Base-by-base conservation (phyloP, 2,329 filamentous ascomycete genomes). In the Epichloe amarillans region DNA sequence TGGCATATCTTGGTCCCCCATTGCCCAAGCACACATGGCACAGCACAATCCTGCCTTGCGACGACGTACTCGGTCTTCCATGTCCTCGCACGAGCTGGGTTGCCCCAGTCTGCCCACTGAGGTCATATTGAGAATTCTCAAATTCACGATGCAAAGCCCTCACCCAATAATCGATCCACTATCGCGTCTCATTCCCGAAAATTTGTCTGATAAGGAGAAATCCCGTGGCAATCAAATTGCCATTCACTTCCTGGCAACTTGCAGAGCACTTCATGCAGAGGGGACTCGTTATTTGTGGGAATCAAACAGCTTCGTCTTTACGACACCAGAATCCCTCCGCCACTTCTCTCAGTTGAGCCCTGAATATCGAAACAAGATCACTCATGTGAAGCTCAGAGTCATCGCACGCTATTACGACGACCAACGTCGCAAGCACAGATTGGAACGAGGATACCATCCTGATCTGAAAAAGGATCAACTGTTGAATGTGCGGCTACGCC, bases 321-420 rank as follows among this genome's bases (percentile, higher is more conserved):
- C 77, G 0, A 72, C 67, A n/a, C 70, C 70, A 26, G 66, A 71
- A 38, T 67, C 74, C 3, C 62, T 80, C 5, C 69, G 68, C 39
- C 68, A 71, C 46, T 78, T 80, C 56, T 63, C 67, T 46, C 71
- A 74, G 33, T 61, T 79, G 37, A 63, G 67, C 43, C 52, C 67
- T 11, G 52, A 61, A 4, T 69, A 69, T 51, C 73, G 77, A 15
- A 60, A 67, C 35, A 60, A 64, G 11, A 68, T 80, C 50, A 66
- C 66, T 23, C 64, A 71, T 51, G 61, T 76, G 57, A 77, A 66
- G 30, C 63, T 80, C 40, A 74, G 77, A 41, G 64, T 80, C 57
- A 72, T 79, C 52, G 76, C 75, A 10, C 69, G 67, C 48, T 80
- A 76, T 59, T 80, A 77, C 53, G 75, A 79, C 50, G 75, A 80